Evolutionary conservation across 148 eudicot species (phyloP).

Genomic region (Spergularia marina): DNA sequence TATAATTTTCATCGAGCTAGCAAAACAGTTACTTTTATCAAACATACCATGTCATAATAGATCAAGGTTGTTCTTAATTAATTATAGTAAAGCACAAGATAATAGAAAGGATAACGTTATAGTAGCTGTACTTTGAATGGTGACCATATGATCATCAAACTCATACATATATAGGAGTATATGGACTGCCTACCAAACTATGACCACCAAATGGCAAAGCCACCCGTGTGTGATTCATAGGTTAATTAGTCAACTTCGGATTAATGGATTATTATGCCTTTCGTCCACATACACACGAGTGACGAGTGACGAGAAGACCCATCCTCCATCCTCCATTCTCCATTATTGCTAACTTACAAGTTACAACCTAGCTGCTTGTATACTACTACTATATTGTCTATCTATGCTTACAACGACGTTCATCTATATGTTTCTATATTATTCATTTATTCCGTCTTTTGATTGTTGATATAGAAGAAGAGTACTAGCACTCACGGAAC

Average conservation of each 20-base stretch:
- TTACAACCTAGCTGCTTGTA: too few relatives aligned
- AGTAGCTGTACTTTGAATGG: neutral
- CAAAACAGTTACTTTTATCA: too few relatives aligned
- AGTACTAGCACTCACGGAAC: too few relatives aligned
- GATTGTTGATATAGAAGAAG: too few relatives aligned
- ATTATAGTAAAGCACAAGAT: neutral
- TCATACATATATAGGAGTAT: neutral
- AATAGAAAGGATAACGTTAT: neutral
- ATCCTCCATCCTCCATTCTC: neutral
- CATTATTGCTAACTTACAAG: too few relatives aligned
- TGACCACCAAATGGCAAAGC: neutral
- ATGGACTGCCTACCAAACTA: conserved; percentile 1
- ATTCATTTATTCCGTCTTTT: too few relatives aligned
- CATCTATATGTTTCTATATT: too few relatives aligned
- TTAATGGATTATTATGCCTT: neutral
- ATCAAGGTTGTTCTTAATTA: neutral
- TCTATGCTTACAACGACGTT: too few relatives aligned
- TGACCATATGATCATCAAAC: neutral
- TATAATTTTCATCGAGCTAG: too few relatives aligned
- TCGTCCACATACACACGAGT: conserved; percentile 12
- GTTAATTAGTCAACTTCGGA: neutral
- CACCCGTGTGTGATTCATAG: conserved; percentile 14
- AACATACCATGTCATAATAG: too few relatives aligned
- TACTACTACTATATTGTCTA: too few relatives aligned
- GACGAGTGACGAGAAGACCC: neutral